These are phyloP conservation scores for Williopsis jadinii DNA, from an alignment of 1,139 yeast species.

Conservation along the genomic window DNA sequence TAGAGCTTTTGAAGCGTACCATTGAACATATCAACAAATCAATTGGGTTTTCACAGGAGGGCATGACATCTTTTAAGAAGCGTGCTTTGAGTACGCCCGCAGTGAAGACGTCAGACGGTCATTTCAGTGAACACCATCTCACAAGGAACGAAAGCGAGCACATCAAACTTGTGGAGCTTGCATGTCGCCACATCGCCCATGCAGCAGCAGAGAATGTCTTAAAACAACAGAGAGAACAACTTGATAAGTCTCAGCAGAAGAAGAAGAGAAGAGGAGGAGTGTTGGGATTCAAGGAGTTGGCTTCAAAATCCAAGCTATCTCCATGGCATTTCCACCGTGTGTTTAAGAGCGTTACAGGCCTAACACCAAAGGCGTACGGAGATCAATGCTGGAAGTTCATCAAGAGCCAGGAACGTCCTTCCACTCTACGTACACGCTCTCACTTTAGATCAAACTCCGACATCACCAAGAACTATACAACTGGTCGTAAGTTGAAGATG, in stretches of 20 bases:
- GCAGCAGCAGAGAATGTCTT: conserved; percentile 65
- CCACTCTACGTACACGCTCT: conserved; percentile 15
- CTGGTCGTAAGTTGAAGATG: conserved; percentile 3
- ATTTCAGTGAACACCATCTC: conserved; percentile 22
- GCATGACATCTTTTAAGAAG: conserved; percentile 16
- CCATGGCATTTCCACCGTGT: conserved; percentile 97
- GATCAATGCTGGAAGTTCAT: conserved; percentile 77
- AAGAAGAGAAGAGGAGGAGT: conserved; percentile 80
- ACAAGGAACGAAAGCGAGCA: conserved; percentile 63
- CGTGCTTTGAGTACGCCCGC: conserved; percentile 20
- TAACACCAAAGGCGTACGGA: conserved; percentile 85
- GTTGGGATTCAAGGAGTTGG: conserved; percentile 81
- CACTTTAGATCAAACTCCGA: conserved; percentile 19
- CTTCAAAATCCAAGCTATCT: conserved; percentile 72
- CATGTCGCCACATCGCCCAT: conserved; percentile 76
- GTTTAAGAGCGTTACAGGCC: conserved; percentile 75
- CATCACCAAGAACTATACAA: conserved; percentile 13
- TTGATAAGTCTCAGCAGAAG: conserved; percentile 25
- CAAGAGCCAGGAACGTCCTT: conserved; percentile 27
- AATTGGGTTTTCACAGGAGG: conserved; percentile 49
- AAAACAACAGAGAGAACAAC: conserved; percentile 19
- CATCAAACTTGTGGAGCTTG: conserved; percentile 64
- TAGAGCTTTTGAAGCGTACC: conserved; percentile 46
- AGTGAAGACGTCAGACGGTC: conserved; percentile 27
- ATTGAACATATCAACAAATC: conserved; percentile 50